Conservation (phyloP, 768 basidiomycete species). For the Suillus placidus region DNA sequence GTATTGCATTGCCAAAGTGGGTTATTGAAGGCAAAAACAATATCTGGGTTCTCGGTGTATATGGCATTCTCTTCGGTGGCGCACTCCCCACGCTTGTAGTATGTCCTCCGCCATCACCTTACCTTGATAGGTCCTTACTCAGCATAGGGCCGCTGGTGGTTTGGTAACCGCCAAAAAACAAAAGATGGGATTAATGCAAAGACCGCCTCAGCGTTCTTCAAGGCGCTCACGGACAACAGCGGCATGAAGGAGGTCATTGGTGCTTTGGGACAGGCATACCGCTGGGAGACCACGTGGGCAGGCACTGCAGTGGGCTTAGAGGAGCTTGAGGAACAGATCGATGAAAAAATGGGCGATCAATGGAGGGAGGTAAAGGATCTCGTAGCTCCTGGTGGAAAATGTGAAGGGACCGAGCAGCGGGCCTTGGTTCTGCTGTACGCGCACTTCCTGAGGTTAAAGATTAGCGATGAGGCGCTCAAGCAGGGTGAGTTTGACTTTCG, state of each 20-base stretch:
- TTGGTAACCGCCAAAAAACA: constrained; percentile 84
- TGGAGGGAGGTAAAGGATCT: constrained; percentile 56
- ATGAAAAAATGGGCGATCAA: constrained; percentile 48
- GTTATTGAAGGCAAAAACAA: constrained; percentile 91
- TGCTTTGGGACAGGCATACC: constrained; percentile 66
- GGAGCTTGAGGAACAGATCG: constrained; percentile 54
- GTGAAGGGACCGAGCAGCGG: constrained; percentile 45
- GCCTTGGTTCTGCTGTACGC: constrained; percentile 82
- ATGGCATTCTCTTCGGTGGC: constrained; percentile 87
- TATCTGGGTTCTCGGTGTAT: constrained; percentile 85
- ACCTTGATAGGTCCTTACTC: not conserved
- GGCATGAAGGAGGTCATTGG: constrained; percentile 71
- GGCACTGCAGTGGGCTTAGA: constrained; percentile 43
- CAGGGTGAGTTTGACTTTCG: constrained; percentile 53
- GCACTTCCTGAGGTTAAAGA: constrained; percentile 73
- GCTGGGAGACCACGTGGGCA: constrained; percentile 50
- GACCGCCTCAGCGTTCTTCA: constrained; percentile 89
- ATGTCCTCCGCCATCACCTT: constrained; percentile 20
- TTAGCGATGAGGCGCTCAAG: constrained; percentile 53
- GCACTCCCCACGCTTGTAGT: constrained; percentile 85
- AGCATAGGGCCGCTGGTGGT: constrained; percentile 91
- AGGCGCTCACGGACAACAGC: constrained; percentile 78
- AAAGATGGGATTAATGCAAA: constrained; percentile 86
- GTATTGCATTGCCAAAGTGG: constrained; percentile 94
- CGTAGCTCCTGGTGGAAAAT: constrained; percentile 33